A percentile compares a stretch with the other conserved stretches of the same genome.
These are phyloP conservation scores for Coriolopsis trogii DNA, from an alignment of 1,284 basidiomycete genomes.

Conservation along the genomic window DNA sequence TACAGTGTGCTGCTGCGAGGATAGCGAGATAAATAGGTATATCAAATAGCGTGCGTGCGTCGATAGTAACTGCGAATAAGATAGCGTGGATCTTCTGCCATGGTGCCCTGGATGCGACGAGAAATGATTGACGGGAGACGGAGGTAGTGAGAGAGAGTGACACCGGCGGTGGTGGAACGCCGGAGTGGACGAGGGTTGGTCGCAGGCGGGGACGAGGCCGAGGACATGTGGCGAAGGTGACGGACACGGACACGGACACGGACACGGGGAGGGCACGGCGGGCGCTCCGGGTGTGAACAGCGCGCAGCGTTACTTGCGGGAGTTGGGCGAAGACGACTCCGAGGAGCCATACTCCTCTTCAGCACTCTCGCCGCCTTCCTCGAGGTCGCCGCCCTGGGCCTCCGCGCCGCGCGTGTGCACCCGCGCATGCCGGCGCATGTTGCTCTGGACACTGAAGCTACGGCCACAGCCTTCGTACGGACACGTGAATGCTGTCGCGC, in stretches of 20 bases:
- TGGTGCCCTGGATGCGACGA: not conserved
- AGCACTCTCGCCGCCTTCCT: constrained; percentile 28
- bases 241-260: too few species aligned
- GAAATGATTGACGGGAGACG: not conserved
- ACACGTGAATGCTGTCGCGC: constrained; percentile 67
- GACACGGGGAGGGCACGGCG: not conserved
- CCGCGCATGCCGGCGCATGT: constrained; percentile 83
- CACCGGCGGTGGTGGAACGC: not conserved
- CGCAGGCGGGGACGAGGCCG: not conserved
- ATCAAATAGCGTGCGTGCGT: constrained; percentile 9
- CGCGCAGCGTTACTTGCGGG: constrained; percentile 14
- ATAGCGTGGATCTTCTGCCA: constrained; percentile 10
- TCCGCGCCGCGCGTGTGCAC: constrained; percentile 52
- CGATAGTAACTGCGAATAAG: constrained; percentile 9
- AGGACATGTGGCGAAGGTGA: not conserved
- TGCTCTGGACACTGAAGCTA: constrained; percentile 83
- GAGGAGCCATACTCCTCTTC: constrained; percentile 24
- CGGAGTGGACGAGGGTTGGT: not conserved
- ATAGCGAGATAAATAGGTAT: constrained; percentile 23
- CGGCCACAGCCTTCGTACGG: constrained; percentile 76
- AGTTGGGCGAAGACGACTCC: constrained; percentile 20
- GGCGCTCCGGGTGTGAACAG: too few species aligned
- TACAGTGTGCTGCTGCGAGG: constrained; percentile 23
- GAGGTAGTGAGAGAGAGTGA: not conserved
- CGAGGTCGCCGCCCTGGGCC: constrained; percentile 24